phyloP scores from a whole-genome alignment of 441 rosid species.

The Corymbia citriodora region DNA sequence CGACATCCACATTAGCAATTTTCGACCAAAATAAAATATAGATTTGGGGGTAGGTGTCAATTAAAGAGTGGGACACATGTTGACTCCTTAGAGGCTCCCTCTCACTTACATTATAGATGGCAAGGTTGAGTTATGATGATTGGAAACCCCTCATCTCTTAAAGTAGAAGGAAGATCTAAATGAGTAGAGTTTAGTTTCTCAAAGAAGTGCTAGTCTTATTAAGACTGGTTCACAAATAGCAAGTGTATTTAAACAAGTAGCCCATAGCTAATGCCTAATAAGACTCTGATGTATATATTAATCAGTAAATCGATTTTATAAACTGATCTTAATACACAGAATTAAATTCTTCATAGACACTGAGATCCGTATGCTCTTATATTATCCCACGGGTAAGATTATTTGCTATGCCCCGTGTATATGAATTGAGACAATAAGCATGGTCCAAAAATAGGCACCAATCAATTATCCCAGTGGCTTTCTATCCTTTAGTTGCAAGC shows the following conservation, averaged over 20 bases:
- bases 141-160: not conserved
- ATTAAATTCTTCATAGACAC: not conserved
- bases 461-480: not conserved
- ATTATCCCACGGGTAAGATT: not conserved
- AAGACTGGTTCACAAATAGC: not conserved
- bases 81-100: not conserved
- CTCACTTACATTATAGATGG: not conserved
- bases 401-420: not conserved
- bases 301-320: not conserved
- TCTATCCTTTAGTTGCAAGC: not conserved
- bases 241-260: not conserved
- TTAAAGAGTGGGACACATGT: not conserved
- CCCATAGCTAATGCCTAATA: not conserved
- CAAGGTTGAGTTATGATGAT: not conserved
- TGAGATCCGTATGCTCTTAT: not conserved
- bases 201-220: not conserved
- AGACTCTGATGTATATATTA: not conserved
- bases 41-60: not conserved
- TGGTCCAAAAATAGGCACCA: not conserved
- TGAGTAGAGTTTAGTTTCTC: not conserved
- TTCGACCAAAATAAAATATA: not conserved
- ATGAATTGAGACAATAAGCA: not conserved
- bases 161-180: not conserved
- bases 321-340: not conserved
- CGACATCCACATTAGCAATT: too few relatives aligned